Evolutionary conservation across 176 grass and related monocot genomes (phyloP), one percentile per base, ranked within the genome.

Genomic region (Tillandsia fasciculata): DNA sequence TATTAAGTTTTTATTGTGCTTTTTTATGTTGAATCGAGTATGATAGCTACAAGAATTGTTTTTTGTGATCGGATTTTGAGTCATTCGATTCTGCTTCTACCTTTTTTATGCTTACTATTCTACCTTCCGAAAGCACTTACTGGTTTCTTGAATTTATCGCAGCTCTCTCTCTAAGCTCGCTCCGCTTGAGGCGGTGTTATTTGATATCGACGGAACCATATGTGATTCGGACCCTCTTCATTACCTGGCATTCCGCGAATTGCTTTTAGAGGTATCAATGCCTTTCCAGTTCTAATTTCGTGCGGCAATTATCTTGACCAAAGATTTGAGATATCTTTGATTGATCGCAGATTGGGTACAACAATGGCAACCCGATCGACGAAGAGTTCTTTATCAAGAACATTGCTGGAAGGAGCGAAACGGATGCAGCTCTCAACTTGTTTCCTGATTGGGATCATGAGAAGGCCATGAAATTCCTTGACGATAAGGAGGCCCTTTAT

Each of bases 181-280:
- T 75, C 84, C 93, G 2, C 65, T 97, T 14, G 79, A 97, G 85
- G 93, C 89, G 2, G 82, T 97, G 74, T 63, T 97, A 1, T 90
- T 97, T 29, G 93, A 97, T 79, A 89, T 97, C 13, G 93, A 97
- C 15, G 93, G 89, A 24, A 97, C 93, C 3, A 66, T 97, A 12
- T 92, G 93, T 1, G 93, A 97, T 76, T 90, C 89, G 2, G 93
- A 97, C 15, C 93, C 93, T 65, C 81, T 97, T 50, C 93, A 97
- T 69, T 83, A 92, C 48, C 52, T 73, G 28, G 93, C 93, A 24
- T 97, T 92, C 65, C 81, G 88, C 23, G 93, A 92, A 70, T 10
- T 92, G 81, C 89, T 97, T 76, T 67, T 82, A 52, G 86, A 85
- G 86, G 93, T 90, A 74, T 2, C 1, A 1, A 50, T 23, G 50